Conservation (phyloP, 2,329 filamentous ascomycete genomes). For the Botrytis galanthina region DNA sequence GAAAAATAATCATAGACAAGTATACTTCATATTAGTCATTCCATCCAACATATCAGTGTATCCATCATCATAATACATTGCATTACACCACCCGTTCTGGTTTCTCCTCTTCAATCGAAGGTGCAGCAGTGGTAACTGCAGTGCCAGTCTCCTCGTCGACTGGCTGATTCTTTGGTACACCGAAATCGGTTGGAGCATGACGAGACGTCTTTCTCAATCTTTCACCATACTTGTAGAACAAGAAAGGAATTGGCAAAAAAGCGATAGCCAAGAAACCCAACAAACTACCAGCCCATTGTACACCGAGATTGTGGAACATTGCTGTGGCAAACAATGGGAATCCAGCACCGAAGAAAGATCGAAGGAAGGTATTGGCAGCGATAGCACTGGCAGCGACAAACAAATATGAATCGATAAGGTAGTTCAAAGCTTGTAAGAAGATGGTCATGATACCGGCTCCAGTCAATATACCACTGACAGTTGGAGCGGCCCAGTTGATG, state of each 20-base stretch:
- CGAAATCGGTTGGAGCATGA: constrained; percentile 20
- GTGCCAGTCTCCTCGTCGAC: constrained; percentile 13
- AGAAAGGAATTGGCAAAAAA: constrained; percentile 45
- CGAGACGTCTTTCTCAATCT: constrained; percentile 47
- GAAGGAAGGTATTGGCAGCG: constrained; percentile 29
- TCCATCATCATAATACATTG: constrained; percentile 2
- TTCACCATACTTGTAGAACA: constrained; percentile 53
- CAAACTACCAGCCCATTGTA: constrained; percentile 43
- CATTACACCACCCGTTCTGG: neutral
- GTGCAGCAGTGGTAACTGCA: constrained; percentile 1
- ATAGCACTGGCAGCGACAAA: constrained; percentile 29
- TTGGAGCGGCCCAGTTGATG: constrained; percentile 40
- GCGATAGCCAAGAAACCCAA: constrained; percentile 43
- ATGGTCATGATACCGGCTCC: constrained; percentile 59
- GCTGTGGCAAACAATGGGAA: constrained; percentile 39
- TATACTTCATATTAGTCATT: constrained; percentile 9
- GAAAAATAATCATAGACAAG: neutral
- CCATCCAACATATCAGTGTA: neutral
- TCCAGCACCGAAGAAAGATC: constrained; percentile 26
- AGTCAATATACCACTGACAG: constrained; percentile 49
- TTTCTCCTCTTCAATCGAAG: constrained; percentile 5
- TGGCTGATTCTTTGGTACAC: neutral
- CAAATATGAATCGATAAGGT: constrained; percentile 28
- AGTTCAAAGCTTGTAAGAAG: constrained; percentile 45
- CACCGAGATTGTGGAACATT: constrained; percentile 41